phyloP scores from a whole-genome alignment of 768 basidiomycete species.

The Pulveroboletus sp. region DNA sequence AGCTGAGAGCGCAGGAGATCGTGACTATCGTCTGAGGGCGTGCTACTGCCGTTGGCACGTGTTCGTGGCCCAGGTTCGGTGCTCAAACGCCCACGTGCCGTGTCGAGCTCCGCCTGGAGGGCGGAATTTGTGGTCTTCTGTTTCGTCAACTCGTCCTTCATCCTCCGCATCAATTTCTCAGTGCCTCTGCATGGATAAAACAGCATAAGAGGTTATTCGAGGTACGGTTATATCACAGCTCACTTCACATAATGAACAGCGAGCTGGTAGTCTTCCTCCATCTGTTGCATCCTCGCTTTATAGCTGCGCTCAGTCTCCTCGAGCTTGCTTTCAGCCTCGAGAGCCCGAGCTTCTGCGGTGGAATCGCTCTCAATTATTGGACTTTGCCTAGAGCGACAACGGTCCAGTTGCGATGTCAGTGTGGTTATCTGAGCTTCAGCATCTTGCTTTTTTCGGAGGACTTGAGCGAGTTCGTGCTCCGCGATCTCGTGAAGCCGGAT shows the following conservation, averaged over 20 bases:
- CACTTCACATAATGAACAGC: slow-evolving; percentile 98
- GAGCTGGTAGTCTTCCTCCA: slow-evolving; percentile 94
- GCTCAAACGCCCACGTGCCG: slow-evolving; percentile 55
- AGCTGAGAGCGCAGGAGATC: slow-evolving; percentile 67
- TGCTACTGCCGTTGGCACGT: slow-evolving; percentile 69
- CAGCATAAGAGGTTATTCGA: slow-evolving; percentile 13
- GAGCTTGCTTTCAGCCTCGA: slow-evolving; percentile 71
- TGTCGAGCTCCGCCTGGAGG: slow-evolving; percentile 82
- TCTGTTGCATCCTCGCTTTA: slow-evolving; percentile 75
- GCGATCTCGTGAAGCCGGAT: slow-evolving; percentile 66
- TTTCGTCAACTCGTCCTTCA: slow-evolving; percentile 92
- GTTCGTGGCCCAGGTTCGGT: slow-evolving; percentile 45
- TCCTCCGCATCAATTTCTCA: slow-evolving; percentile 94
- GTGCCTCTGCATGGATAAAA: slow-evolving; percentile 61
- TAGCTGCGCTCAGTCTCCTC: slow-evolving; percentile 76
- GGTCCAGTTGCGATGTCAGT: slow-evolving; percentile 63
- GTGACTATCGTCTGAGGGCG: slow-evolving; percentile 70
- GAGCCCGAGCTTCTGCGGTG: slow-evolving; percentile 43
- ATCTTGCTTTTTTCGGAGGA: slow-evolving; percentile 64
- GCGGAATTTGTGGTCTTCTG: slow-evolving; percentile 77
- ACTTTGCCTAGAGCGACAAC: slow-evolving; percentile 53
- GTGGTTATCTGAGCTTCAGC: slow-evolving; percentile 64
- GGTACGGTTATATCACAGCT: slow-evolving; percentile 31
- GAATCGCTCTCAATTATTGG: slow-evolving; percentile 40
- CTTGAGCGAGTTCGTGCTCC: slow-evolving; percentile 69